Percentiles rank a stretch among this genome's conserved stretches.
Evolutionary conservation across 768 basidiomycete species (phyloP).

Genomic region (Psilocybe sp.): DNA sequence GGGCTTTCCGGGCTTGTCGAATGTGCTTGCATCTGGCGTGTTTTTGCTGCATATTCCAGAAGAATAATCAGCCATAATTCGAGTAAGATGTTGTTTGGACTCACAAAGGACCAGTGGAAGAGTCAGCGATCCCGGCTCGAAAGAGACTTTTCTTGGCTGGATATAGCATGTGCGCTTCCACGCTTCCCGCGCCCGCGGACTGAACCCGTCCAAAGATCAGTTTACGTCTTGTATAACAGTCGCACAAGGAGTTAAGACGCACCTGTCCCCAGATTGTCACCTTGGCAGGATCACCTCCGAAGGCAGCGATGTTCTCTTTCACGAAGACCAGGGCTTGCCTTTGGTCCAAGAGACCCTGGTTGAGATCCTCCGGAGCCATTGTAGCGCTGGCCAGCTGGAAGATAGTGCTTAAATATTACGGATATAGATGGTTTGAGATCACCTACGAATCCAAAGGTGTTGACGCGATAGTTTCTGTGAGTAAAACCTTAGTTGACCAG

Average conservation of each 20-base stretch:
- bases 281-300: conserved; percentile 62
- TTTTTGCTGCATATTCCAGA: conserved; percentile 40
- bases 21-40: conserved; percentile 40
- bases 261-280: conserved; percentile 61
- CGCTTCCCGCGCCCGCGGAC: conserved; percentile 53
- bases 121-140: conserved; percentile 52
- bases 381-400: conserved; percentile 38
- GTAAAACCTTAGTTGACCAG: background rate
- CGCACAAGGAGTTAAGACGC: background rate
- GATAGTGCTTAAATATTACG: background rate
- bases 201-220: conserved; percentile 10
- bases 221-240: background rate
- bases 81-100: conserved; percentile 10
- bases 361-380: conserved; percentile 46
- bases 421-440: background rate
- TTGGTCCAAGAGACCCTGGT: conserved; percentile 65
- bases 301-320: conserved; percentile 59
- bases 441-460: conserved; percentile 56
- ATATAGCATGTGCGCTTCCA: conserved; percentile 46
- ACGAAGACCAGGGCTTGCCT: conserved; percentile 55
- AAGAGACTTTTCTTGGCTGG: conserved; percentile 37
- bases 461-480: conserved; percentile 52
- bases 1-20: conserved; percentile 50
- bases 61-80: background rate
- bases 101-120: conserved; percentile 50